phyloP scores from a whole-genome alignment of 2,329 filamentous ascomycete genomes.

The Sphaerulina musiva region DNA sequence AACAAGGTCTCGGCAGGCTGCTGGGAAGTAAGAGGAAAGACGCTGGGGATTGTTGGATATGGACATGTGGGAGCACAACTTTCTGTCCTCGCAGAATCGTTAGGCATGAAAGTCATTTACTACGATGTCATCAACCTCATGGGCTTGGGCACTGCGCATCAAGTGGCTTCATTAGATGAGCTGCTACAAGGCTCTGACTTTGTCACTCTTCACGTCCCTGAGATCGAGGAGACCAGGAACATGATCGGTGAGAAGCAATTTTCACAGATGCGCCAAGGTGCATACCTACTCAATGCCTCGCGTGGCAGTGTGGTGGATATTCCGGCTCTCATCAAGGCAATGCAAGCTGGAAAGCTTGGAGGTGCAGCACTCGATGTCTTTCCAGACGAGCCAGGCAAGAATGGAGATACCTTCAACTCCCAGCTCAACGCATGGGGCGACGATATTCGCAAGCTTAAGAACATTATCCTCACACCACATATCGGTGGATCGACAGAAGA shows the following conservation, averaged over 20 bases:
- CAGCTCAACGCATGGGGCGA: slow-evolving; percentile 76
- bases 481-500: slow-evolving; percentile 98
- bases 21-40: slow-evolving; percentile 98
- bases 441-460: slow-evolving; percentile 77
- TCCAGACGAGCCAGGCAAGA: slow-evolving; percentile 85
- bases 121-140: slow-evolving; percentile 93
- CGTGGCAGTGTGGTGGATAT: slow-evolving; percentile 93
- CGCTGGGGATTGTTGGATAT: slow-evolving; percentile 91
- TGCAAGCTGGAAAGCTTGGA: slow-evolving; percentile 77
- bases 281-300: slow-evolving; percentile 93
- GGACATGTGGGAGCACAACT: slow-evolving; percentile 95
- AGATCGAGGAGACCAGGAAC: slow-evolving; percentile 84
- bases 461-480: slow-evolving; percentile 91
- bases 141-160: slow-evolving; percentile 80
- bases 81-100: slow-evolving; percentile 88
- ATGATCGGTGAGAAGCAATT: slow-evolving; percentile 79
- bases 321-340: slow-evolving; percentile 78
- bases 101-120: slow-evolving; percentile 98
- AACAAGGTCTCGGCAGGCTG: slow-evolving; percentile 96
- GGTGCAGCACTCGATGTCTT: slow-evolving; percentile 96
- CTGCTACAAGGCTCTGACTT: slow-evolving; percentile 81
- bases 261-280: slow-evolving; percentile 81
- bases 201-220: slow-evolving; percentile 88
- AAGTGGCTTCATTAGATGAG: slow-evolving; percentile 69
- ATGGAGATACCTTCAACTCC: slow-evolving; percentile 90